Evolutionary conservation across 2,329 filamentous ascomycete species (phyloP).

Genomic region (Microascus cirrosus): DNA sequence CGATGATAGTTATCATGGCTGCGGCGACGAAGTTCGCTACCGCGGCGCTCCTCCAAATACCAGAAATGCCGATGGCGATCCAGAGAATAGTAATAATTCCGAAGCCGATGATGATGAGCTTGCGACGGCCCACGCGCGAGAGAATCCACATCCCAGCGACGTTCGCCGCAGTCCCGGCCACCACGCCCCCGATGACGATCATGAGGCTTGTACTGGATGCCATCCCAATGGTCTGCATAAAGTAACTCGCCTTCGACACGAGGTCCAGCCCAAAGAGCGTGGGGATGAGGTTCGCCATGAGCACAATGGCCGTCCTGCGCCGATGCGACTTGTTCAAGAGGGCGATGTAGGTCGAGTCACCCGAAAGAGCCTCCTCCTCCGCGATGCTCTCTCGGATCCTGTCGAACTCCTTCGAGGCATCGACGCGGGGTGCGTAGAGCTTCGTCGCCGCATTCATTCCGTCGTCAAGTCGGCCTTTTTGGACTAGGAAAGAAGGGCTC

Average conservation of each 20-base stretch:
- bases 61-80: slow-evolving; percentile 21
- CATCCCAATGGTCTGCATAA: slow-evolving; percentile 22
- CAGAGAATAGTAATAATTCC: background rate
- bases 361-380: background rate
- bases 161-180: slow-evolving; percentile 32
- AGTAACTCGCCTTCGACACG: slow-evolving; percentile 29
- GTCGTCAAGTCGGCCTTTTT: background rate
- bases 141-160: slow-evolving; percentile 30
- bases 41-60: slow-evolving; percentile 9
- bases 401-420: slow-evolving; percentile 10
- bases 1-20: slow-evolving; percentile 29
- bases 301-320: slow-evolving; percentile 26
- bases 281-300: slow-evolving; percentile 26
- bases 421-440: background rate
- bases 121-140: background rate
- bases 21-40: slow-evolving; percentile 13
- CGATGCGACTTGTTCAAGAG: slow-evolving; percentile 31
- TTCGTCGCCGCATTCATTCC: background rate
- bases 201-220: slow-evolving; percentile 20
- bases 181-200: slow-evolving; percentile 32
- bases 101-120: background rate
- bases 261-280: slow-evolving; percentile 32
- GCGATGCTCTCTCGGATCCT: slow-evolving; percentile 9
- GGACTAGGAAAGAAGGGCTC: slow-evolving; percentile 21
- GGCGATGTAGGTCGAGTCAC: slow-evolving; percentile 26